Percentiles rank a stretch among this genome's conserved stretches.
Conservation (phyloP, 768 basidiomycete genomes). For the Dacryopinax spathularia region DNA sequence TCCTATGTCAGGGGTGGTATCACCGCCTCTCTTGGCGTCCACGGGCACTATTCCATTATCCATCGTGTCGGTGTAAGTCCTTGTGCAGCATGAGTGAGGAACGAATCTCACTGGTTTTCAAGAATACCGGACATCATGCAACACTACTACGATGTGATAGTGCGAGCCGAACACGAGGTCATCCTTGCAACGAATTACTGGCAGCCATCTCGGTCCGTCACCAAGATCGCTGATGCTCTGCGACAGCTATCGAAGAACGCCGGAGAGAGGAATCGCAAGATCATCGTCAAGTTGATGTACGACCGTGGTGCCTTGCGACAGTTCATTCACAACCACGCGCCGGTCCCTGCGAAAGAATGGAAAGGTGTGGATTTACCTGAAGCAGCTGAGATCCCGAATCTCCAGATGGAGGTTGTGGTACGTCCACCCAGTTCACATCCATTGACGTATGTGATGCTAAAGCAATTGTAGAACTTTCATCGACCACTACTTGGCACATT, state of each 20-base stretch:
- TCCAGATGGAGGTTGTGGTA: slow-evolving; percentile 43
- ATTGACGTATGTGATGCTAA: background rate
- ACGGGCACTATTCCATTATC: slow-evolving; percentile 49
- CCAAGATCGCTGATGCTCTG: slow-evolving; percentile 37
- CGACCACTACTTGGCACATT: slow-evolving; percentile 49
- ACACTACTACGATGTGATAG: slow-evolving; percentile 50
- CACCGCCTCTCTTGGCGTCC: slow-evolving; percentile 48
- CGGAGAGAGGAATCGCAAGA: slow-evolving; percentile 29
- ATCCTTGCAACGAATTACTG: slow-evolving; percentile 55
- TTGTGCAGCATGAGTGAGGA: background rate
- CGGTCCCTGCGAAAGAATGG: slow-evolving; percentile 36
- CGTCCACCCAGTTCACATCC: background rate
- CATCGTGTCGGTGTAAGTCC: slow-evolving; percentile 40
- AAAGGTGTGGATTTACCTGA: slow-evolving; percentile 38
- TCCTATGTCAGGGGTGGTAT: slow-evolving; percentile 42
- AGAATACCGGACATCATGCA: slow-evolving; percentile 61
- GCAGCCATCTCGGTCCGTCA: slow-evolving; percentile 39
- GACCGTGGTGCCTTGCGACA: slow-evolving; percentile 52
- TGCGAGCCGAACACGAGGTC: slow-evolving; percentile 47
- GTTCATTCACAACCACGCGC: slow-evolving; percentile 33
- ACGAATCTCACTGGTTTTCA: background rate
- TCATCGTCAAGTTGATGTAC: slow-evolving; percentile 55
- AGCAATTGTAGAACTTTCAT: slow-evolving; percentile 20
- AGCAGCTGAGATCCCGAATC: slow-evolving; percentile 42
- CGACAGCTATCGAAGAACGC: slow-evolving; percentile 37